These are phyloP conservation scores for Sporothrix humicola DNA, from an alignment of 2,329 filamentous ascomycete species.

Conservation along the genomic window DNA sequence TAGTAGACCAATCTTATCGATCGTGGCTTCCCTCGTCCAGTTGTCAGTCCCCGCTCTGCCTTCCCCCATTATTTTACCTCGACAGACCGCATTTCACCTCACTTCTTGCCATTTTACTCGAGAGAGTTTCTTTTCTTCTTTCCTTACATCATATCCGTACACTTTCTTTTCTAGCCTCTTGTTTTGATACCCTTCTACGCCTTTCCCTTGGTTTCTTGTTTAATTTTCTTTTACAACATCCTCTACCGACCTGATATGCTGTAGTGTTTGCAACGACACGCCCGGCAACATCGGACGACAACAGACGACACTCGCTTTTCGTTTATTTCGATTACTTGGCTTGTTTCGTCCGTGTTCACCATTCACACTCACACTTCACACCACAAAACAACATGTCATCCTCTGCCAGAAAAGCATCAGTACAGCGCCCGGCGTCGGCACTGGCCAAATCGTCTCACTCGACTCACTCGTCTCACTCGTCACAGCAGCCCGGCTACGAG, in stretches of 20 bases:
- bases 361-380: not conserved
- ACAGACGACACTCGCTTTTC: too few relatives aligned
- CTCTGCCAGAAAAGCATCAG: not conserved
- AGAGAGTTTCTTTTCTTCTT: not conserved
- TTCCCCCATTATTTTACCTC: not conserved
- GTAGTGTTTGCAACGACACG: constrained; percentile 3
- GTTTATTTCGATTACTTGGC: not conserved
- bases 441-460: constrained; percentile 21
- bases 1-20: constrained; percentile 8
- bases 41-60: not conserved
- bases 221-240: not conserved
- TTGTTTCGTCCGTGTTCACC: not conserved
- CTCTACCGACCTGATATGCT: not conserved
- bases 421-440: constrained; percentile 29
- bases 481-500: not conserved
- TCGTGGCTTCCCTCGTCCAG: constrained; percentile 5
- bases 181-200: not conserved
- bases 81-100: not conserved
- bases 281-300: not conserved
- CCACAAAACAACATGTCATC: constrained; percentile 2
- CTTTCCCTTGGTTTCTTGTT: not conserved
- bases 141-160: not conserved
- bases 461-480: too few relatives aligned
- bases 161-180: not conserved
- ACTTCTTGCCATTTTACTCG: not conserved